Base-by-base conservation (phyloP, 768 basidiomycete genomes). In the Tylopilus intermedius region DNA sequence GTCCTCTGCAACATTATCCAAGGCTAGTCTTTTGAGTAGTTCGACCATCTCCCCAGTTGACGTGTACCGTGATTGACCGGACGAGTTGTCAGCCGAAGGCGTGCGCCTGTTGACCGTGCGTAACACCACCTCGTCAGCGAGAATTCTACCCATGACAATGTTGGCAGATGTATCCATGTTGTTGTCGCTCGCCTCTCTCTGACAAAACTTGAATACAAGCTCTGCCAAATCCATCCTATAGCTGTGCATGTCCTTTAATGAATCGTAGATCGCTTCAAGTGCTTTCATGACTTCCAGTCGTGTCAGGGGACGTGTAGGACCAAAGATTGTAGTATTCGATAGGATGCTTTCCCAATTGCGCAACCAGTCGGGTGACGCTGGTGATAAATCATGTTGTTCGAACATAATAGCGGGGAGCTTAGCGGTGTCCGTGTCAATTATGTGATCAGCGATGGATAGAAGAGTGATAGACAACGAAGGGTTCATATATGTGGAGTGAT, bases 321-420 rank as follows among this genome's bases (percentile, higher is more conserved):
- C 69, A 55, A 81, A 63, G 18, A 82, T 67, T 0, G 68, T 71
- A 14, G 74, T 64, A 54, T 81, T 81, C n/a, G 67, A 70, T 13
- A 88, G 64, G 6, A 89, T 69, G 35, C 59, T 74, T 35, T 73
- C 65, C 88, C 88, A 90, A 61, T 84, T 83, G 15, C 70, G 69
- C 26, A 90, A 66, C 88, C 88, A 91, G 5, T 81, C 77, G 0
- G 83, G 80, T 1, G 83, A 82, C 10, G 84, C 84, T 1, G 88
- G 88, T 2, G 81, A 83, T 30, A 90, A 74, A 45, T 81, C 79
- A 57, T 86, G 81, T 51, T 86, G 80, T 42, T 82, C 80, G 35
- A 76, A 71, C 83, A 91, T 86, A 48, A 80, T 69, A 10, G 62
- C 62, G 8, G 88, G 79, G 3, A 89, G 73, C 47, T 76, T 76